Evolutionary conservation across 345 rosid species (phyloP).

Genomic region (Gossypium turneri): DNA sequence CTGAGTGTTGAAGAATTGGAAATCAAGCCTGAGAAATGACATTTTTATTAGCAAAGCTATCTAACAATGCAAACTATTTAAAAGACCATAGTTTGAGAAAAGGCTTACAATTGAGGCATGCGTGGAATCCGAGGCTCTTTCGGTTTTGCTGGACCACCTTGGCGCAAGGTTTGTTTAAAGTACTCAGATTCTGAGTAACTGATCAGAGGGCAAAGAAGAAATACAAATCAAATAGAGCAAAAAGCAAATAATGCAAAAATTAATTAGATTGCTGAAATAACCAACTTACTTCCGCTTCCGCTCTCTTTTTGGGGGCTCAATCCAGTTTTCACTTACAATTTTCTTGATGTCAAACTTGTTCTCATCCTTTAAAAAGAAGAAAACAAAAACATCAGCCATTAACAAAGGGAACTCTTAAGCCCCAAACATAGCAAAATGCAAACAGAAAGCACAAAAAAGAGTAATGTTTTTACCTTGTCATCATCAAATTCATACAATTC

Average conservation of each 20-base stretch:
- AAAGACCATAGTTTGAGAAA: neutral
- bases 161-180: conserved; percentile 95
- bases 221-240: neutral
- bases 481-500: conserved; percentile 94
- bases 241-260: neutral
- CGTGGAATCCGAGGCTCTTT: conserved; percentile 98
- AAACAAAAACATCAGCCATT: conserved; percentile 10
- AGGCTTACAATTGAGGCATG: conserved; percentile 90
- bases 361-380: conserved; percentile 60
- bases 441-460: neutral
- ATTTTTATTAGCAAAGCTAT: conserved; percentile 13
- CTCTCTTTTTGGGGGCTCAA: conserved; percentile 99
- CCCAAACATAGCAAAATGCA: neutral
- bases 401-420: neutral
- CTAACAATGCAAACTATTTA: conserved; percentile 3
- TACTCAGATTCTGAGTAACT: conserved; percentile 97
- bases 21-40: conserved; percentile 67
- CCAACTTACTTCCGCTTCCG: conserved; percentile 87
- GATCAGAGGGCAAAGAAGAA: conserved; percentile 16
- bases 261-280: neutral
- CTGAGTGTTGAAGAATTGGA: conserved; percentile 94
- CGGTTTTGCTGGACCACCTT: conserved; percentile 92
- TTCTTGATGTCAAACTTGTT: conserved; percentile 91
- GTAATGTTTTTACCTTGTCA: conserved; percentile 47
- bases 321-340: conserved; percentile 93